Base-by-base conservation (phyloP, 805 yeast genomes). In the Blastobotrys muscicola region DNA sequence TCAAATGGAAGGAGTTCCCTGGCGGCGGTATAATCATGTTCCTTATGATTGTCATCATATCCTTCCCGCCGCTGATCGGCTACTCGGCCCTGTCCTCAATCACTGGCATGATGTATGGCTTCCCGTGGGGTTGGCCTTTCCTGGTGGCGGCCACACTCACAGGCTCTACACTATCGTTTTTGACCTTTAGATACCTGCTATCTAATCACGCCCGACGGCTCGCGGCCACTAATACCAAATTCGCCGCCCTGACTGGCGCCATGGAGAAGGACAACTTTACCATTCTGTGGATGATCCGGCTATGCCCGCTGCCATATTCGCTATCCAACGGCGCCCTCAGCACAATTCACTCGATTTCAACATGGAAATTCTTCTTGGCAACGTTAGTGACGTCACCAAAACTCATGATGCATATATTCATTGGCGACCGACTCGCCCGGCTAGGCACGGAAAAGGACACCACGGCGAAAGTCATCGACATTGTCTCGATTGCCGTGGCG, bases 261-360 rank as follows among this genome's bases (percentile, higher is more conserved):
- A 61, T 90, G 46, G 94, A 85, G 45, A 74, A 76, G 44, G 80
- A 82, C 51, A 75, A 78, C 45, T 72, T 87, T 45, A 59, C 78
- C 50, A 62, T 92, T 16, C 62, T 90, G 42, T 74, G 82, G 42
- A 67, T 90, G 57, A 72, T 90, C 26, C 69, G 97, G 44, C 61
- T 90, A 45, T 86, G 96, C 53, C 98, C 98, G 0, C 72, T 90
- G 54, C 97, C 97, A 0, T 92, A 87, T 59, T 86, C 96, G 2
- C 66, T 90, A 29, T 81, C 92, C 0, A 90, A 90, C 56, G 97
- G 96, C 3, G 97, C 95, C 0, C 69, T 92, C 51, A 92, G 95
- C 8, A 81, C 94, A 1, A 75, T 90, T 10, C 95, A 94, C 0
- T 82, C 85, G 12, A 70, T 90, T 9, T 68, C 80, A 0, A 64